Evolutionary conservation across 176 grass and related monocot genomes (phyloP).

Genomic region (Triticum aestivum): IWGSC_CS_RefSeq_v2.1 NC_057799.1:614807368-614807867

Average conservation of each 20-base stretch:
- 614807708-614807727: not conserved
- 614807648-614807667: not conserved
- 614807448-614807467: no score
- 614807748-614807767: conserved; percentile 2
- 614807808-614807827: no score
- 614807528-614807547: not conserved
- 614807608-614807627: not conserved
- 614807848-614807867: not conserved
- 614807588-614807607: no score
- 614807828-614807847: not conserved
- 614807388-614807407: not conserved
- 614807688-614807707: not conserved
- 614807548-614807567: not conserved
- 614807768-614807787: not conserved
- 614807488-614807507: no score
- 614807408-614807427: not conserved
- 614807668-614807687: not conserved
- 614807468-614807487: no score
- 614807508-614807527: not conserved
- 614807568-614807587: no score
- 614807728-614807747: not conserved
- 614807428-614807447: not conserved
- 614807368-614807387: no score
- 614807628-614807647: not conserved
- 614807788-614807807: no score